Base-by-base conservation (phyloP, 2,329 filamentous ascomycete species). In the Saccharata proteae region DNA sequence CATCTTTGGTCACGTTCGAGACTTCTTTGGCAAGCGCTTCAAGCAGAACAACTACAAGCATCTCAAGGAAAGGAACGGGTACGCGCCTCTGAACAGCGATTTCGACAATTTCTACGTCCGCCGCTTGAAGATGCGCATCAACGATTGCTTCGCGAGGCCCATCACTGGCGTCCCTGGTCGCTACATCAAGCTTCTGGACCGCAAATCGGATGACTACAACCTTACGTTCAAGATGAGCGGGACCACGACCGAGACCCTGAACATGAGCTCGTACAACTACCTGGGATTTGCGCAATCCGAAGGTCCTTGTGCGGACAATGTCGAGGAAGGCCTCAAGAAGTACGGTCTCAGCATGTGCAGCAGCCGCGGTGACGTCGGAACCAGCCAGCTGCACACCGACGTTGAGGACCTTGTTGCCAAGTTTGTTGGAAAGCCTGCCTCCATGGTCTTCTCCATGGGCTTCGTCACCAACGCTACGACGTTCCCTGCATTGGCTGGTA, bases 241-340 rank as follows among this genome's bases (percentile, higher is more conserved):
- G 36, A 93, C 84, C 28, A 79, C 74, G 37, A 96, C 88, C 1
- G 84, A 98, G 58, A 96, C 90, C 0, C 65, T 98, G 47, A 98
- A 98, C 61, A 80, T 98, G 79, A 94, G 88, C 64, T 98, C 90
- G 1, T 98, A 98, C 70, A 98, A 98, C 60, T 98, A 98, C 54
- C 80, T 98, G 15, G 90, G 90, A 25, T 98, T 98, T 48, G 90
- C 90, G 30, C 90, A 98, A 57, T 94, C 90, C 0, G 86, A 96
- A 43, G 90, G 90, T 8, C 88, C 90, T 23, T 98, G 90, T 51
- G 90, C 90, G 27, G 88, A 96, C 54, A 79, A 82, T 10, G 83
- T 88, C 4, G 90, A 98, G 61, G 79, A 86, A 27, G 74, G 72
- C 27, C 75, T 93, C 41, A 77, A 74, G 57, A 86, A 80, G 50